Percentiles rank a stretch among this genome's conserved stretches.
phyloP scores from a whole-genome alignment of 176 grass and related monocot genomes.

The Dendrocalamus sinicus region DNA sequence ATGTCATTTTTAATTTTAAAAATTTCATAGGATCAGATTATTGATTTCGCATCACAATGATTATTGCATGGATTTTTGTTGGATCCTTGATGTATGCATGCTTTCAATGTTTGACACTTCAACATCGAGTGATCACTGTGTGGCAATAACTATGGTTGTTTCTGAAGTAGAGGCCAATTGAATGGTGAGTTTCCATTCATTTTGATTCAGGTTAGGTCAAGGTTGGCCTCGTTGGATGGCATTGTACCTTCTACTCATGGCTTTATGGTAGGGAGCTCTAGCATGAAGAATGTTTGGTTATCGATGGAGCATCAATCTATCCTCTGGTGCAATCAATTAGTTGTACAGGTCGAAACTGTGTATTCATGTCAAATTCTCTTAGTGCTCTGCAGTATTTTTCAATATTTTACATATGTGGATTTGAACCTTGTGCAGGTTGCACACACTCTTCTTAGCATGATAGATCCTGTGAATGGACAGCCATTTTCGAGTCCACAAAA shows the following conservation, averaged over 20 bases:
- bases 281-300: conserved; percentile 97
- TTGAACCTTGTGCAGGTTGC: conserved; percentile 68
- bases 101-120: conserved; percentile 14
- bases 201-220: conserved; percentile 76
- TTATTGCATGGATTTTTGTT: conserved; percentile 1
- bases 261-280: conserved; percentile 86
- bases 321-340: conserved; percentile 99
- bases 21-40: conserved; percentile 1
- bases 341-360: conserved; percentile 66
- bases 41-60: conserved; percentile 7
- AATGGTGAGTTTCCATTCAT: conserved; percentile 22
- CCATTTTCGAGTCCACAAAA: conserved; percentile 72
- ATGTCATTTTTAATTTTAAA: conserved; percentile 15
- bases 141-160: neutral
- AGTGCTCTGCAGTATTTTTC: conserved; percentile 32
- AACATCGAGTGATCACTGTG: neutral
- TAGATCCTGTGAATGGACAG: conserved; percentile 64
- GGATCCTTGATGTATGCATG: conserved; percentile 19
- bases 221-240: conserved; percentile 74
- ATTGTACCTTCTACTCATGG: conserved; percentile 93
- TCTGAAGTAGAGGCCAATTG: neutral
- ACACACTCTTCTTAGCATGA: conserved; percentile 83
- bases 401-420: conserved; percentile 28
- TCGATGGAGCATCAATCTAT: conserved; percentile 97
- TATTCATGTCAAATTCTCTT: conserved; percentile 24